Percentiles rank a stretch among this genome's conserved stretches.
phyloP scores from a whole-genome alignment of 169 alveolate genomes.

The Neospora caninum region DNA sequence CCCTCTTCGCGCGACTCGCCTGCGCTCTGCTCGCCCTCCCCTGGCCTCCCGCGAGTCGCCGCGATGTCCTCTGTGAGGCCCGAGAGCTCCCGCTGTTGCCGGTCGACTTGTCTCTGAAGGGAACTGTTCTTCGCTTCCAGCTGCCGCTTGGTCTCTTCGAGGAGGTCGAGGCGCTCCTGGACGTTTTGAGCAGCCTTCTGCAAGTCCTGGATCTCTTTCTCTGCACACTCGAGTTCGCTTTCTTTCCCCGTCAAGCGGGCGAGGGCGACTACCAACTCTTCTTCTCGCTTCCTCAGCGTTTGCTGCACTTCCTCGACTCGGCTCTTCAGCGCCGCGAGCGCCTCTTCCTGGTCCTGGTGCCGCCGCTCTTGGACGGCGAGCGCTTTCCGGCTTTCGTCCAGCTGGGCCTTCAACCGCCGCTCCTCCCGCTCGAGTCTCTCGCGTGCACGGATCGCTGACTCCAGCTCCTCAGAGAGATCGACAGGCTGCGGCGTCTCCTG shows the following conservation, averaged over 20 bases:
- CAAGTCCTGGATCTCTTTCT: neutral
- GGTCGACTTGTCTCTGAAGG: neutral
- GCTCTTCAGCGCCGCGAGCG: neutral
- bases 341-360: neutral
- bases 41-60: neutral
- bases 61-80: neutral
- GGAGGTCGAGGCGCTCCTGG: neutral
- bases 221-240: neutral
- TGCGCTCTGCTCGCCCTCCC: neutral
- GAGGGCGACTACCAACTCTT: neutral
- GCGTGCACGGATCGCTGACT: neutral
- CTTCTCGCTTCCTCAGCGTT: neutral
- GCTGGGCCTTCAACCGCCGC: neutral
- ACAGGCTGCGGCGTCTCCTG: neutral
- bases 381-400: neutral
- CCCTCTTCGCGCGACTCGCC: neutral
- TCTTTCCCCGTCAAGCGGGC: neutral
- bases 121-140: neutral
- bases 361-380: neutral
- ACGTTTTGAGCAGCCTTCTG: neutral
- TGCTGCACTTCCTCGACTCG: neutral
- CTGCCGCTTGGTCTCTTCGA: neutral
- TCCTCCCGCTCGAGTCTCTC: neutral
- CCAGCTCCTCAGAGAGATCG: neutral
- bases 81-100: neutral